These are phyloP conservation scores for Tolypocladium cylindrosporum DNA, from an alignment of 2,329 filamentous ascomycete species.

Conservation along the genomic window DNA sequence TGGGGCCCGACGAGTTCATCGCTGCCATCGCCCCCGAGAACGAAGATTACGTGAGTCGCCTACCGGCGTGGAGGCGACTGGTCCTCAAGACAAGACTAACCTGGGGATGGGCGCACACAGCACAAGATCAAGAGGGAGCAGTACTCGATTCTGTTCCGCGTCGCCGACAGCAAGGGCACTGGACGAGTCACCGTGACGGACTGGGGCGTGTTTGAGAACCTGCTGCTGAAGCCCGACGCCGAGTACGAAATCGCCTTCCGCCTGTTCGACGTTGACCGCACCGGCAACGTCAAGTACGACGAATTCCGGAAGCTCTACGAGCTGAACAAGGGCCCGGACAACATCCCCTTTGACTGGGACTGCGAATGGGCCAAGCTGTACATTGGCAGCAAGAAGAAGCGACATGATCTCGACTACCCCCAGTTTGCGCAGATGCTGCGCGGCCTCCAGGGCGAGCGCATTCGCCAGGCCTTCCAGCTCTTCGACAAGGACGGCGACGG, in stretches of 20 bases:
- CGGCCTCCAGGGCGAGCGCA: slow-evolving; percentile 88
- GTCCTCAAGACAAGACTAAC: background rate
- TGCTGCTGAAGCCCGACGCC: slow-evolving; percentile 87
- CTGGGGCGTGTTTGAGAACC: slow-evolving; percentile 89
- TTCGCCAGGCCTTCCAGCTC: slow-evolving; percentile 86
- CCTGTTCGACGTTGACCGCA: slow-evolving; percentile 80
- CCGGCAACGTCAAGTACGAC: slow-evolving; percentile 80
- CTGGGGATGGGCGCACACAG: slow-evolving; percentile 32
- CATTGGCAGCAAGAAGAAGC: slow-evolving; percentile 76
- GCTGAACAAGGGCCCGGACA: slow-evolving; percentile 74
- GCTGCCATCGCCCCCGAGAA: slow-evolving; percentile 75
- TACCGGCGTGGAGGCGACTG: background rate
- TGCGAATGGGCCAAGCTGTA: slow-evolving; percentile 95
- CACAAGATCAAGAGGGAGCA: slow-evolving; percentile 97
- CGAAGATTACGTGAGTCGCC: slow-evolving; percentile 77
- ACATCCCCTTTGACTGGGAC: slow-evolving; percentile 92
- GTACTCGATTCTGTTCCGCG: slow-evolving; percentile 84
- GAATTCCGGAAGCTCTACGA: slow-evolving; percentile 80
- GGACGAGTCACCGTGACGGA: slow-evolving; percentile 73
- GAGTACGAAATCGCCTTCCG: slow-evolving; percentile 99
- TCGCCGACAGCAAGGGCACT: slow-evolving; percentile 69
- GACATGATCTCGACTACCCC: slow-evolving; percentile 86
- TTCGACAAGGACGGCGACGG: slow-evolving; percentile 90
- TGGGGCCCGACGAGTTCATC: slow-evolving; percentile 82
- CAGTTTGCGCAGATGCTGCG: slow-evolving; percentile 98